These are phyloP conservation scores for Blastomyces parvus DNA, from an alignment of 2,329 filamentous ascomycete species.

Conservation along the genomic window DNA sequence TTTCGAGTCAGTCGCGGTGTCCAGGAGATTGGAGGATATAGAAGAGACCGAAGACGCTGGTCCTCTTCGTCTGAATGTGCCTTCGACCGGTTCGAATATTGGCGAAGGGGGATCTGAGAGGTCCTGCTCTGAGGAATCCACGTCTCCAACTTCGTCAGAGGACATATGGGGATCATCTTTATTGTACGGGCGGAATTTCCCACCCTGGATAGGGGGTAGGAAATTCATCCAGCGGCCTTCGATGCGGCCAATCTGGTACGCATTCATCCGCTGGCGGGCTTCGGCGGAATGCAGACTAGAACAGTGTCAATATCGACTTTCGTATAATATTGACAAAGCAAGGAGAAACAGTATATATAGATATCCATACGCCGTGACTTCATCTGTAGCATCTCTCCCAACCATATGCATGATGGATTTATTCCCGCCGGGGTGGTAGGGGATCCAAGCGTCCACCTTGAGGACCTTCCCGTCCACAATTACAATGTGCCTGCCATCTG, in stretches of 20 bases:
- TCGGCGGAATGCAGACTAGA: slow-evolving; percentile 70
- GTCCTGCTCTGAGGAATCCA: slow-evolving; percentile 41
- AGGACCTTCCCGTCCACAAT: slow-evolving; percentile 74
- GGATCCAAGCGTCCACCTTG: slow-evolving; percentile 79
- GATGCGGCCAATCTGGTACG: slow-evolving; percentile 73
- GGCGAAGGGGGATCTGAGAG: slow-evolving; percentile 51
- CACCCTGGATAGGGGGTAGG: slow-evolving; percentile 82
- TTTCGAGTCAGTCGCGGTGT: slow-evolving; percentile 17
- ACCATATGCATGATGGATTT: slow-evolving; percentile 91
- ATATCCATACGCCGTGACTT: slow-evolving; percentile 65
- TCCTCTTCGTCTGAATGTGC: slow-evolving; percentile 28
- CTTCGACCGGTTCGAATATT: slow-evolving; percentile 47
- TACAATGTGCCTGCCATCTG: slow-evolving; percentile 67
- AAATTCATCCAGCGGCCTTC: slow-evolving; percentile 82
- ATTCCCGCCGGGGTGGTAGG: slow-evolving; percentile 84
- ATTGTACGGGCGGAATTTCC: slow-evolving; percentile 55
- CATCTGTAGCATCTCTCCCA: slow-evolving; percentile 85
- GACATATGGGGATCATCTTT: slow-evolving; percentile 26
- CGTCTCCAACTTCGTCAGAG: slow-evolving; percentile 28
- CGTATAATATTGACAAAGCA: background rate
- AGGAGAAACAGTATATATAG: slow-evolving; percentile 15
- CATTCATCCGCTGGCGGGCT: slow-evolving; percentile 64
- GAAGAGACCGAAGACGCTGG: slow-evolving; percentile 27
- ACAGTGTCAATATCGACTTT: slow-evolving; percentile 1
- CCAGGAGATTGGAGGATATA: slow-evolving; percentile 20